phyloP scores from a whole-genome alignment of 1,139 yeast species.

The Geotrichum reessii region DNA sequence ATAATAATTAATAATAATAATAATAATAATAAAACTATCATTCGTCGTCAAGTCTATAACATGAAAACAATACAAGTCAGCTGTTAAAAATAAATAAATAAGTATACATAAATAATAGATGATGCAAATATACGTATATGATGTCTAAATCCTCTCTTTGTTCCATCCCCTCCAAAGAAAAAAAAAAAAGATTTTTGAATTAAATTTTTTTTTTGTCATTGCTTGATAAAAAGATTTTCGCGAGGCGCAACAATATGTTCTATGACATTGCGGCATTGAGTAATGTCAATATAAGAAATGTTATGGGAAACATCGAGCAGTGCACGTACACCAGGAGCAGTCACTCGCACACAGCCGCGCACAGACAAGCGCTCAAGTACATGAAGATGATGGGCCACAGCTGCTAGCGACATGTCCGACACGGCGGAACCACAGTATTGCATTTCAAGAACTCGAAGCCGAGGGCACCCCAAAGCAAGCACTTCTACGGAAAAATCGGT shows the following conservation, averaged over 20 bases:
- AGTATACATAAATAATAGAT: too few species aligned
- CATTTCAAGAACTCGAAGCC: constrained; percentile 48
- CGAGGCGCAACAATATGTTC: constrained; percentile 1
- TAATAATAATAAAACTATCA: too few species aligned
- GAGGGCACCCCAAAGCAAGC: constrained; percentile 58
- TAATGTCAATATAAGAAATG: constrained; percentile 50
- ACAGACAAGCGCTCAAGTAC: constrained; percentile 46
- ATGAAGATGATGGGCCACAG: constrained; percentile 53
- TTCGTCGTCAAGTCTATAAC: too few species aligned
- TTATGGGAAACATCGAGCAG: constrained; percentile 48
- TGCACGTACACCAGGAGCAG: constrained; percentile 68
- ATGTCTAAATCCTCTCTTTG: too few species aligned
- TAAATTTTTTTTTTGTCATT: too few species aligned
- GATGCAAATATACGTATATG: too few species aligned
- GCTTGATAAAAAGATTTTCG: not conserved
- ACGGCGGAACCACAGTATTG: constrained; percentile 79
- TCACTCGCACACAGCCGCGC: constrained; percentile 69
- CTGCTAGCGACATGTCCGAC: constrained; percentile 59
- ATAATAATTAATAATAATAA: too few species aligned
- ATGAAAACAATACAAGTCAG: too few species aligned
- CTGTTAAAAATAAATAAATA: too few species aligned
- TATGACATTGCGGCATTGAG: constrained; percentile 54
- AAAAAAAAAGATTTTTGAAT: not conserved
- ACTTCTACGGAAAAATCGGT: constrained; percentile 65
- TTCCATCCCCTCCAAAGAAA: too few species aligned